phyloP scores from a whole-genome alignment of 139 green algal species.

The Nannochloris sp. region DNA sequence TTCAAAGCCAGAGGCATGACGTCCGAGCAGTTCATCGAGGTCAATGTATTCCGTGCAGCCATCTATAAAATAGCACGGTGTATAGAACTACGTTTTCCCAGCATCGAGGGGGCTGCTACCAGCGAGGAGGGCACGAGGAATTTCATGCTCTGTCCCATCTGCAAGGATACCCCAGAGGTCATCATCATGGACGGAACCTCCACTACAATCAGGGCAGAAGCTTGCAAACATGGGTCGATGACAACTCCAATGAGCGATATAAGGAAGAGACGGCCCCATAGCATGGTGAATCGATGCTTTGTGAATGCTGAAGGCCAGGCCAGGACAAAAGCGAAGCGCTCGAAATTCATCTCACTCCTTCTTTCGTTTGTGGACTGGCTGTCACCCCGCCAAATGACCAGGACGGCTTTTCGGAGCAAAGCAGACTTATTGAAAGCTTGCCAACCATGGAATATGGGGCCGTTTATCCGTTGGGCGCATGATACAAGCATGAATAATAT shows the following conservation, averaged over 20 bases:
- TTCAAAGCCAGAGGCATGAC: too few species aligned
- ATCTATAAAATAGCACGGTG: not conserved
- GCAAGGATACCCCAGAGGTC: not conserved
- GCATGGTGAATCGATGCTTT: not conserved
- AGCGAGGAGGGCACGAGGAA: not conserved
- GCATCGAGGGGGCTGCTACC: not conserved
- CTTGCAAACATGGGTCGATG: not conserved
- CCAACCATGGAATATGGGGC: not conserved
- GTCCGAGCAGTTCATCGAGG: too few species aligned
- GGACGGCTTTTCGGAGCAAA: not conserved
- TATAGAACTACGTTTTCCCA: not conserved
- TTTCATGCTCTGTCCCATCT: not conserved
- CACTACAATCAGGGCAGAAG: not conserved
- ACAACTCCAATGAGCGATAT: not conserved
- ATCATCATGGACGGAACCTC: not conserved
- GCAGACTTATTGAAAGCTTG: not conserved
- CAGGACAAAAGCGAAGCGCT: not conserved
- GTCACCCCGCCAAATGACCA: not conserved
- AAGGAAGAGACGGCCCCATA: not conserved
- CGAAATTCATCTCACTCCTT: not conserved
- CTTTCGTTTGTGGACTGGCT: not conserved
- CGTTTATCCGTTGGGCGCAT: not conserved
- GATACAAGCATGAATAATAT: constrained; percentile 3
- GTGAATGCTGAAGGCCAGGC: not conserved
- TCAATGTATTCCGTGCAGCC: too few species aligned